Percentiles rank a stretch among this genome's conserved stretches.
Evolutionary conservation across 495 filamentous ascomycete genomes (phyloP).

Genomic region (Xylaria telfairii): DNA sequence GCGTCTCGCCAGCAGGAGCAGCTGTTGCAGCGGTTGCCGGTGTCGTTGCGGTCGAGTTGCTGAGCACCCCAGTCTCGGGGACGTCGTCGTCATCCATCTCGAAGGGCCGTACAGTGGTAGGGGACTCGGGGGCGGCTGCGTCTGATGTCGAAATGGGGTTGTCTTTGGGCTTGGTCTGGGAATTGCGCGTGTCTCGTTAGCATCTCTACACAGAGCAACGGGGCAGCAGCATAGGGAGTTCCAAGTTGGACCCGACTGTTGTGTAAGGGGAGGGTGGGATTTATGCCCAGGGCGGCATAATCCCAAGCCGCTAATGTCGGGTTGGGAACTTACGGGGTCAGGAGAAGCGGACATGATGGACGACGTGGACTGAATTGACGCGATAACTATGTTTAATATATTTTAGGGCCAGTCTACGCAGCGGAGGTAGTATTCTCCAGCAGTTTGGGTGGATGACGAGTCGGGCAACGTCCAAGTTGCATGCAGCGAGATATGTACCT

Average conservation of each 20-base stretch:
- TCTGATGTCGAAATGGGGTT: constrained; percentile 30
- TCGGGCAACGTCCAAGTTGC: constrained; percentile 5
- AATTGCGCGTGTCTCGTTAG: neutral
- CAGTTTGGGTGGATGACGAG: constrained; percentile 13
- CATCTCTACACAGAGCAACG: neutral
- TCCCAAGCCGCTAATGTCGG: constrained; percentile 14
- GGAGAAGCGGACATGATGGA: constrained; percentile 49
- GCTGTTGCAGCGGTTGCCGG: constrained; percentile 46
- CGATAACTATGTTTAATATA: neutral
- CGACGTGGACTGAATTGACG: constrained; percentile 7
- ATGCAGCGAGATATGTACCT: constrained; percentile 26
- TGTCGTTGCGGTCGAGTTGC: constrained; percentile 47
- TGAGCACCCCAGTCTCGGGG: constrained; percentile 63
- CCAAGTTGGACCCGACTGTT: neutral
- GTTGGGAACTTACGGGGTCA: constrained; percentile 45
- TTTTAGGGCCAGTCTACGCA: neutral
- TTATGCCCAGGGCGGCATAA: constrained; percentile 9
- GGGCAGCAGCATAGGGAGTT: neutral
- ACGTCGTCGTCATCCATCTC: constrained; percentile 87
- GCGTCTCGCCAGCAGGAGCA: constrained; percentile 50
- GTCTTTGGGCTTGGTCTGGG: constrained; percentile 43
- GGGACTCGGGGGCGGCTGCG: constrained; percentile 69
- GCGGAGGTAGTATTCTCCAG: neutral
- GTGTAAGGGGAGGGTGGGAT: constrained; percentile 23
- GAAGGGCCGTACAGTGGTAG: constrained; percentile 79